Base-by-base conservation (phyloP, 1,139 yeast genomes). In the Arxiozyma slooffiae region DNA sequence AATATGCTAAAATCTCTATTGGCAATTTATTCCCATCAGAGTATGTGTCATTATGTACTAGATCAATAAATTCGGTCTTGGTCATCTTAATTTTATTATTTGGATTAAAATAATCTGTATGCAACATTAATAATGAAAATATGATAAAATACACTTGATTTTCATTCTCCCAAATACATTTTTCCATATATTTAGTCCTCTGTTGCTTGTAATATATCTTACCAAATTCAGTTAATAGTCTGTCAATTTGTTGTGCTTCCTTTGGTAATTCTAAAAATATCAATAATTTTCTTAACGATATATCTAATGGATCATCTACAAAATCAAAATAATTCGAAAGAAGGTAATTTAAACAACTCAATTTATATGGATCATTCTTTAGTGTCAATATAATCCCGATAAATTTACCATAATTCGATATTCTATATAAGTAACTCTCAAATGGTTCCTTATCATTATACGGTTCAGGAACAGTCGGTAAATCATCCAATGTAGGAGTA, bases 191-290 rank as follows among this genome's bases (percentile, higher is more conserved):
- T 20, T 52, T 47, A n/a, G 48, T 38, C 21, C 45, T 43, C 49
- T 73, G 70, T 47, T 67, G 64, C 49, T 70, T 67, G 60, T 73
- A 68, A 55, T 71, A 82, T 20, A 75, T 70, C 34, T 62, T 62
- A 7, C 83, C 75, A 64, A 82, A 81, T 26, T 75, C 73, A 49
- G 75, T 77, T 45, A 83, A 65, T 3, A 81, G 73, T 46, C 87
- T 70, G 59, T 83, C 89, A 50, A 83, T 82, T 60, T 83, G 88
- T 61, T 82, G 89, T 0, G 86, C 71, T 61, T 83, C 90, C 54
- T 72, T 74, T 0, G 90, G 89, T 24, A 83, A 66, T 50, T 77
- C 77, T 48, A 79, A 73, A 47, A 73, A 67, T 69, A 80, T 72
- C 43, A 83, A 64, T 48, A 82, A 72, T 57, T 75, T 76, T 44